Evolutionary conservation across 2,329 filamentous ascomycete species (phyloP), one percentile per base, ranked within the genome.

Genomic region (Lecanoromycetidae sp.): DNA sequence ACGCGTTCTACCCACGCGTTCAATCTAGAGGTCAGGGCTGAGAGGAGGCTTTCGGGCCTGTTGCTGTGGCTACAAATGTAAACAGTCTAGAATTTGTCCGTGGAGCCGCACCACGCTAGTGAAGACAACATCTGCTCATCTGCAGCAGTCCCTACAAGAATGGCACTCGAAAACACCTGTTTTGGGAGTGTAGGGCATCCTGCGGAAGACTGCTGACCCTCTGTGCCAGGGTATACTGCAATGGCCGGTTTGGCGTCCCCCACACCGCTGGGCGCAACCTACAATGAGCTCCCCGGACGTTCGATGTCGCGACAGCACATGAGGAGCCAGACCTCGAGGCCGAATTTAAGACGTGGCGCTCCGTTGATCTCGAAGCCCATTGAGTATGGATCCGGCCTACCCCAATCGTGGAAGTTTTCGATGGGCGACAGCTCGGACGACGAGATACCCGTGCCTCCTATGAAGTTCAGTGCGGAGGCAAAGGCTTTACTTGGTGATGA

Each of bases 391-490:
- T 33, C 40, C 15, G 40, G 44, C n/a, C 15, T 49, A 32, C 35
- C 46, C 1, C 22, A 40, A 25, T 29, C 47, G 60, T 54, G 48
- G 42, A 69, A 70, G 39, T 72, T 67, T 54, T 66, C 69, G 1
- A 63, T 80, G 55, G 81, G 85, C 57, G 88, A 94, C 61, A 94
- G 86, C 70, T 94, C 88, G 20, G 90, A 95, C 65, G 90, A 95
- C 59, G 90, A 95, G 65, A 85, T 93, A 23, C 84, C 84, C 13
- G 82, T 54, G 20, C 46, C 86, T 56, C 87, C 87, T 57, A 87
- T 91, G 77, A 93, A 91, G 68, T 83, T 95, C 61, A 95, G 87
- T 62, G 87, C 88, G 57, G 77, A 91, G 55, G 94, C 90, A 40
- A 90, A 91, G 61, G 88, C 87, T 17, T 71, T 95, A 13, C 72